Conservation (phyloP, 805 yeast species). For the Starmera amethionina region DNA sequence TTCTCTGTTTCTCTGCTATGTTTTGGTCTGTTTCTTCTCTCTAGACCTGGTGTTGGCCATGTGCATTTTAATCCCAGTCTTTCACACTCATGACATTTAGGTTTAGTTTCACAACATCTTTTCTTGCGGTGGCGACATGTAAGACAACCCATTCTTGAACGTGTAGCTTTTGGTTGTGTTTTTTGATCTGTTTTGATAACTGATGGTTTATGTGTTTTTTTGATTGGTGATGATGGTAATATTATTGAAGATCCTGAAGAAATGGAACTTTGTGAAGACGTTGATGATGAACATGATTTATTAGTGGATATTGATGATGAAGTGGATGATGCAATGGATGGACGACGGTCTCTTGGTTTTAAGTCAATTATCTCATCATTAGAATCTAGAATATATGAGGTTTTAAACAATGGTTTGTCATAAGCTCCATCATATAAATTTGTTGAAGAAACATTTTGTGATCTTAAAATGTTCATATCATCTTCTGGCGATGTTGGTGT, state of each 20-base stretch:
- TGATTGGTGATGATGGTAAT: neutral
- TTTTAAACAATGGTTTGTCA: no score
- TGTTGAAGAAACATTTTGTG: no score
- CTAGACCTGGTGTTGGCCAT: conserved; percentile 65
- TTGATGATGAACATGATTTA: neutral
- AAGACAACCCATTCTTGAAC: conserved; percentile 66
- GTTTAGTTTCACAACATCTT: conserved; percentile 65
- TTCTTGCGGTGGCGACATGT: conserved; percentile 74
- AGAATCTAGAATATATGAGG: no score
- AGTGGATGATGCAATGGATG: neutral
- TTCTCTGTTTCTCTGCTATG: conserved; percentile 39
- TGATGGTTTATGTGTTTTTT: neutral
- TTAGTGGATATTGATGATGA: neutral
- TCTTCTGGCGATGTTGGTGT: neutral
- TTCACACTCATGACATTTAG: conserved; percentile 58
- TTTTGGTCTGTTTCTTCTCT: conserved; percentile 35
- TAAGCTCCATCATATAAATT: no score
- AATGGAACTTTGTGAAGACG: neutral
- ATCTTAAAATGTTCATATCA: neutral
- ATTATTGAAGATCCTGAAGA: neutral
- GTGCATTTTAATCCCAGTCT: conserved; percentile 54
- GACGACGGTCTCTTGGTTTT: no score
- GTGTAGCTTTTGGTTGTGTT: conserved; percentile 12
- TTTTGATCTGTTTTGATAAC: conserved; percentile 6
- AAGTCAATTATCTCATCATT: no score